Conservation (phyloP, 768 basidiomycete genomes). For the Hygrocybe punicea region DNA sequence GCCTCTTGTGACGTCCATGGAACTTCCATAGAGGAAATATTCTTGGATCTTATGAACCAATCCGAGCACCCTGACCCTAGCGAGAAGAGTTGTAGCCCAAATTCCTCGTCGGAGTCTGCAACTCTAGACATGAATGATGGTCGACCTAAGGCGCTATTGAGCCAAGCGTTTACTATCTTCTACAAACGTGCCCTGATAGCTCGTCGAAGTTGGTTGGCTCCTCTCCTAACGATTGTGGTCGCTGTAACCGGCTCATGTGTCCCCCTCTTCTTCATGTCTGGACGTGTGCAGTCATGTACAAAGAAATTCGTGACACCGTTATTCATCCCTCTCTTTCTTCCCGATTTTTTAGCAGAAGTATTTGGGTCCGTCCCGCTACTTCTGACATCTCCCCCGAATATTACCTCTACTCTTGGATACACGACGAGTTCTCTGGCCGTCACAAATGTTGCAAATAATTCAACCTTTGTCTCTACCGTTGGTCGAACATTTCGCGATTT, state of each 20-base stretch:
- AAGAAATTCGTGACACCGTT: slow-evolving; percentile 36
- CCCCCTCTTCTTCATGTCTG: slow-evolving; percentile 61
- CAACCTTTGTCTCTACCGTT: slow-evolving; percentile 57
- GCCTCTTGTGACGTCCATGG: slow-evolving; percentile 64
- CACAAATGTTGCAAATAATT: slow-evolving; percentile 49
- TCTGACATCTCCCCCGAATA: slow-evolving; percentile 53
- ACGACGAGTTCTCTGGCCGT: slow-evolving; percentile 35
- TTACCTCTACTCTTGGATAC: slow-evolving; percentile 47
- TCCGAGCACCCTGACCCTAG: slow-evolving; percentile 7
- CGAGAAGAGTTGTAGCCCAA: slow-evolving; percentile 12
- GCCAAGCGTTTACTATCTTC: slow-evolving; percentile 71
- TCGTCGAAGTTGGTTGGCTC: slow-evolving; percentile 66
- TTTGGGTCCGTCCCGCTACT: slow-evolving; percentile 24
- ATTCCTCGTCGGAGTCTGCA: slow-evolving; percentile 18
- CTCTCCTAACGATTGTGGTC: slow-evolving; percentile 49
- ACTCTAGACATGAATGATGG: slow-evolving; percentile 49
- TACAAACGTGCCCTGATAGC: slow-evolving; percentile 64
- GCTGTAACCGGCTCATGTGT: slow-evolving; percentile 63
- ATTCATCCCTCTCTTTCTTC: slow-evolving; percentile 52
- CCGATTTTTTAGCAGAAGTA: slow-evolving; percentile 40
- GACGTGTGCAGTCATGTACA: slow-evolving; percentile 47
- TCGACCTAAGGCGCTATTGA: slow-evolving; percentile 50
- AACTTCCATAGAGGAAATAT: slow-evolving; percentile 79
- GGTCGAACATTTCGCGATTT: slow-evolving; percentile 50
- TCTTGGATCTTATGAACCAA: slow-evolving; percentile 65